These are phyloP conservation scores for Nigrograna mackinnonii DNA, from an alignment of 2,329 filamentous ascomycete species.

Conservation along the genomic window DNA sequence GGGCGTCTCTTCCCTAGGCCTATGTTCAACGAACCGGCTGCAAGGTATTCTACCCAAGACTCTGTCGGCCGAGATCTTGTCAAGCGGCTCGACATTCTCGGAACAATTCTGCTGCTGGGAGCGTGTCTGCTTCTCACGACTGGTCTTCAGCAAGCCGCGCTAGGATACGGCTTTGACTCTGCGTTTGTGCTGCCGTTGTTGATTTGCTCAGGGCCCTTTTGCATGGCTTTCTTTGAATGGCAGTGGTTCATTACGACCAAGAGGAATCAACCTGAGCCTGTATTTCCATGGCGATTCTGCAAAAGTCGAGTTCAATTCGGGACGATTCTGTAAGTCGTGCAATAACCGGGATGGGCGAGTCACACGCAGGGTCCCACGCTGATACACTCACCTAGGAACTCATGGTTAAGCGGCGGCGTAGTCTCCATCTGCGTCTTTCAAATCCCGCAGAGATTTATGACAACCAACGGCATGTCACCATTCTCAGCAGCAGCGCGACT, in stretches of 20 bases:
- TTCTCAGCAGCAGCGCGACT: conserved; percentile 13
- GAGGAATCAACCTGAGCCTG: conserved; percentile 11
- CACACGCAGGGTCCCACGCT: too few relatives aligned
- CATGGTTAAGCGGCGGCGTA: conserved; percentile 12
- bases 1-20: neutral
- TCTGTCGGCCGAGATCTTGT: too few relatives aligned
- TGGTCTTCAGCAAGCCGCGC: conserved; percentile 17
- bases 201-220: conserved; percentile 8
- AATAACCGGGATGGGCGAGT: too few relatives aligned
- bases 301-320: neutral
- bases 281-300: conserved; percentile 20
- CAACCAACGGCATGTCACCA: conserved; percentile 10
- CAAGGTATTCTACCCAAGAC: too few relatives aligned
- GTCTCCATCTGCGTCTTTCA: conserved; percentile 13
- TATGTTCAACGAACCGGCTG: conserved; percentile 3
- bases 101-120: conserved; percentile 15
- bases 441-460: conserved; percentile 20
- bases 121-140: conserved; percentile 14
- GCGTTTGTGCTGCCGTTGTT: conserved; percentile 14
- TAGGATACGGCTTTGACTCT: conserved; percentile 5
- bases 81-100: conserved; percentile 15
- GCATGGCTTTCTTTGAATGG: conserved; percentile 15
- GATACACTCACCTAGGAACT: too few relatives aligned
- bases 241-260: conserved; percentile 16
- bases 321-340: conserved; percentile 1